Conservation (phyloP, 2,329 filamentous ascomycete species). For the Stemphylium vesicarium region DNA sequence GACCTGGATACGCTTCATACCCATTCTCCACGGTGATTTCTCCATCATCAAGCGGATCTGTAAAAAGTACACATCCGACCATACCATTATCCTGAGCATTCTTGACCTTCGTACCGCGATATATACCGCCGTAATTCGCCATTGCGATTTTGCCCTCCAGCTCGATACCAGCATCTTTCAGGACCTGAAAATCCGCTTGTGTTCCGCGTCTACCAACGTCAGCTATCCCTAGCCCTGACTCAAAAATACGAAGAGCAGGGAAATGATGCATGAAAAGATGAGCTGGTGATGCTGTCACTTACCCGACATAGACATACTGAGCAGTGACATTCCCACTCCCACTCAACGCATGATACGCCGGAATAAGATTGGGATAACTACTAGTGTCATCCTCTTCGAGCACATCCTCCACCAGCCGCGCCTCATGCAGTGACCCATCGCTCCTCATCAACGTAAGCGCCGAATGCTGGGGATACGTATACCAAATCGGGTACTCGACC, state of each 20-base stretch:
- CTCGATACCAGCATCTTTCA: conserved; percentile 49
- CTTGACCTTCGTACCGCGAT: conserved; percentile 57
- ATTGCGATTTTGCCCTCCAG: conserved; percentile 57
- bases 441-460: conserved; percentile 40
- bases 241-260: too few species aligned
- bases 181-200: conserved; percentile 53
- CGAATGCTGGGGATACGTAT: conserved; percentile 44
- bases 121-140: conserved; percentile 53
- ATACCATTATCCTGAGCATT: conserved; percentile 55
- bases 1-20: conserved; percentile 43
- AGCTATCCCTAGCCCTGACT: too few species aligned
- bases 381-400: conserved; percentile 43
- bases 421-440: conserved; percentile 32
- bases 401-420: conserved; percentile 42
- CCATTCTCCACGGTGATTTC: conserved; percentile 51
- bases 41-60: conserved; percentile 55
- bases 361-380: conserved; percentile 44
- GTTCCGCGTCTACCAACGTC: conserved; percentile 41
- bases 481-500: conserved; percentile 49
- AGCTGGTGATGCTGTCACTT: conserved; percentile 10
- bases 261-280: too few species aligned
- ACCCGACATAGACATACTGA: conserved; percentile 56
- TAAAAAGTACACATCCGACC: conserved; percentile 54
- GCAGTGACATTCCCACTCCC: conserved; percentile 54
- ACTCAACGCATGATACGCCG: conserved; percentile 57